Conservation (phyloP, 495 filamentous ascomycete genomes). For the Haplographium delicatum region DNA sequence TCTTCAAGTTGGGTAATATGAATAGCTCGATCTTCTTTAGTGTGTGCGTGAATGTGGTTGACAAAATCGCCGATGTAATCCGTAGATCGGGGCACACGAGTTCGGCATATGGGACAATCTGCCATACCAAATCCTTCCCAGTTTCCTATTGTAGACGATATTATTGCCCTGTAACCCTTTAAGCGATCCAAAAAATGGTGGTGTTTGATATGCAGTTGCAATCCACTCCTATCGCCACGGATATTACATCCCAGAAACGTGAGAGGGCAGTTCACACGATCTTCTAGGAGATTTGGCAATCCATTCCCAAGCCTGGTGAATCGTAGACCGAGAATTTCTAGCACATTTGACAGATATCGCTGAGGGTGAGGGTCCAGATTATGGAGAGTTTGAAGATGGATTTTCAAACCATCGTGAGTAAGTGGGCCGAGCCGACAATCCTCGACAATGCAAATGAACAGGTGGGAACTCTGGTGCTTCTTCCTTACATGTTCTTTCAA, state of each 20-base stretch:
- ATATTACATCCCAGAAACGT: not conserved
- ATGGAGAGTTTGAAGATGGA: not conserved
- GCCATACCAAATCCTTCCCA: not conserved
- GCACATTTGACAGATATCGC: not conserved
- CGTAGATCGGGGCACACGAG: not conserved
- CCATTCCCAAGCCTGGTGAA: not conserved
- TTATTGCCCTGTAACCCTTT: constrained; percentile 4
- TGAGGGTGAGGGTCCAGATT: not conserved
- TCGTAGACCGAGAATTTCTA: not conserved
- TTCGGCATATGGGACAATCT: not conserved
- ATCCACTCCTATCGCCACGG: not conserved
- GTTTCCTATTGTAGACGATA: not conserved
- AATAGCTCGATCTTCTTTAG: not conserved
- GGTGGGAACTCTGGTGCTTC: constrained; percentile 3
- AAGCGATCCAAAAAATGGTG: not conserved
- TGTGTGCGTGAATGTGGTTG: not conserved
- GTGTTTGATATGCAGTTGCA: not conserved
- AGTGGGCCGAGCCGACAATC: not conserved
- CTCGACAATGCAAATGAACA: constrained; percentile 1
- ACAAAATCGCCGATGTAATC: too few relatives aligned
- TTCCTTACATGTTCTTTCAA: constrained; percentile 10
- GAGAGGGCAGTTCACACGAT: not conserved
- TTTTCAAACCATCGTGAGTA: not conserved
- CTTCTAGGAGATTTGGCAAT: not conserved
- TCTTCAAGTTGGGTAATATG: not conserved